Evolutionary conservation across 108 stramenopile genomes (phyloP), one percentile per base, ranked within the genome.

Genomic region (Seminavis robusta): DNA sequence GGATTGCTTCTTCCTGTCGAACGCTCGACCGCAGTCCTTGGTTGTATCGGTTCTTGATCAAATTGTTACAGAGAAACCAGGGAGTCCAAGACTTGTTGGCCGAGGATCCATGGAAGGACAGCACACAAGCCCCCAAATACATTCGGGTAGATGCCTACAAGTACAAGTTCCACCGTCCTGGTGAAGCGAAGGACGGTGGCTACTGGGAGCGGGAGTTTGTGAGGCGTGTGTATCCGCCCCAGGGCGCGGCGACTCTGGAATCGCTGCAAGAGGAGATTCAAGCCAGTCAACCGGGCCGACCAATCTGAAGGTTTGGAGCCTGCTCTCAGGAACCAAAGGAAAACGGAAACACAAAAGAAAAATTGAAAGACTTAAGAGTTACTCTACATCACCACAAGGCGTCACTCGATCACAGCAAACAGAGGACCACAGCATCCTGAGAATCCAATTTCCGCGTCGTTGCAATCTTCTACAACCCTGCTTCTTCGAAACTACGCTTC

Each of bases 191-290:
- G 21, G 48, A 53, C 27, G 46, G 30, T 4, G 33, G 63, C 26
- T 84, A 84, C 56, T 84, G 83, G 83, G 58, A 67, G 10, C 59
- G 83, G 19, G 69, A 78, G 31, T 40, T 48, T 44, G 34, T 77
- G 25, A 66, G 76, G 2, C 65, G 63, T 13, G 65, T 65, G 17
- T 84, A 73, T 49, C 83, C 83, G 21, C 43, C 51, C 0, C 73
- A 80, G 56, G 79, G 83, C 11, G 53, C 78, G 13, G 52, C 69
- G 26, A 65, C 77, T 7, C 34, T 40, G 15, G 63, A 65, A 17
- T 52, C 58, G 53, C 32, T 83, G 19, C 26, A 60, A 44, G 57
- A 63, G 24, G 71, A 73, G 1, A 51, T 77, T 0, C n/a, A n/a
- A n/a, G n/a, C n/a, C n/a, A n/a, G n/a, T n/a, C n/a, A n/a, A n/a